Conservation (phyloP, 1,284 basidiomycete species). For the Pseudozyma sp. region DNA sequence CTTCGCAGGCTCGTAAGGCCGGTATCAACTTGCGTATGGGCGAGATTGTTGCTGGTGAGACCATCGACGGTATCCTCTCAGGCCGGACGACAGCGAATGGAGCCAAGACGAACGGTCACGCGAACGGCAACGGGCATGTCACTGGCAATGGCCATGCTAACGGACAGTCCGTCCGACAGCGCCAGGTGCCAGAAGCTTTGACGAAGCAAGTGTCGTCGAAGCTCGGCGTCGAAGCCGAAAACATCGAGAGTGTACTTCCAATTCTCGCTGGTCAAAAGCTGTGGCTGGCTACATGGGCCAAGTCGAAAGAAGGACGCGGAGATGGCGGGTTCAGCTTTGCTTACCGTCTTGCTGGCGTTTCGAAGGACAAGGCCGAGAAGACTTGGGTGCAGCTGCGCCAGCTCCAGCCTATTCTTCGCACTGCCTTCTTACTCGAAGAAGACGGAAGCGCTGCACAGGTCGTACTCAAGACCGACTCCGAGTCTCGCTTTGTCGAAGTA, state of each 20-base stretch:
- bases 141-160: conserved; percentile 12
- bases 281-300: conserved; percentile 48
- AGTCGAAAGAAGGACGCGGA: conserved; percentile 16
- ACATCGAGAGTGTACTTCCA: conserved; percentile 50
- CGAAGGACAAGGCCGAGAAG: conserved; percentile 15
- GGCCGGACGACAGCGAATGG: conserved; percentile 10
- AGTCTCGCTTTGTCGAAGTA: conserved; percentile 10
- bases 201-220: conserved; percentile 18
- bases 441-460: conserved; percentile 44
- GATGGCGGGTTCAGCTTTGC: conserved; percentile 55
- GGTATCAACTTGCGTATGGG: conserved; percentile 48
- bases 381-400: conserved; percentile 51
- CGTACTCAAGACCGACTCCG: conserved; percentile 14
- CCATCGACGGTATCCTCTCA: conserved; percentile 38
- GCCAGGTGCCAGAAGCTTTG: conserved; percentile 5
- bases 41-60: conserved; percentile 54
- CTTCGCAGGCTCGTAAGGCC: conserved; percentile 46
- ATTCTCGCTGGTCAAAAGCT: conserved; percentile 56
- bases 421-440: conserved; percentile 38
- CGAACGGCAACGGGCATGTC: conserved; percentile 7
- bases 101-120: conserved; percentile 11
- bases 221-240: conserved; percentile 16
- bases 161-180: background rate
- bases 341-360: conserved; percentile 27
- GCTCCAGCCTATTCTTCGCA: conserved; percentile 57